phyloP scores from a whole-genome alignment of 345 rosid species.

The Ceriops zippeliana region DNA sequence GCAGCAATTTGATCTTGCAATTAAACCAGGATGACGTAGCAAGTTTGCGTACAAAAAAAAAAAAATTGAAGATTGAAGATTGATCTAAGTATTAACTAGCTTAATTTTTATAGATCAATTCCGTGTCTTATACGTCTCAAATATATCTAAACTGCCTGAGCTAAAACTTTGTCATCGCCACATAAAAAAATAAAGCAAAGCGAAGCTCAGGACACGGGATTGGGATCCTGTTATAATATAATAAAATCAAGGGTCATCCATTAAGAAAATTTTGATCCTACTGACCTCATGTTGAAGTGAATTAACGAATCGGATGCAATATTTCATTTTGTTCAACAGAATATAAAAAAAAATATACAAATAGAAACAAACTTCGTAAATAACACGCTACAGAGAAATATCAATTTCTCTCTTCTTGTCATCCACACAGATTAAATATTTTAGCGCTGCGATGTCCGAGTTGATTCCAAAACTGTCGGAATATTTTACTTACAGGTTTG shows the following conservation, averaged over 20 bases:
- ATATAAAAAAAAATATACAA: too few species aligned
- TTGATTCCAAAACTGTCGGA: not conserved
- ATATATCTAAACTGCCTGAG: not conserved
- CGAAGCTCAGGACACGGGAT: too few species aligned
- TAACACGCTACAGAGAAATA: not conserved
- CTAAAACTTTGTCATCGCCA: too few species aligned
- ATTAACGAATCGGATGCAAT: too few species aligned
- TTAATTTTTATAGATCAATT: not conserved
- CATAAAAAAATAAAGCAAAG: too few species aligned
- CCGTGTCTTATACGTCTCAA: constrained; percentile 1
- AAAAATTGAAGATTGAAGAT: not conserved
- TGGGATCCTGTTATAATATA: too few species aligned
- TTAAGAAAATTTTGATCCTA: too few species aligned
- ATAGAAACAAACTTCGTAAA: not conserved
- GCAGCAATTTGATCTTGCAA: not conserved
- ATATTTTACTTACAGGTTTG: not conserved
- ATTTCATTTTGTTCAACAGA: too few species aligned
- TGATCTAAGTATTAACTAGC: not conserved
- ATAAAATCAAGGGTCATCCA: too few species aligned
- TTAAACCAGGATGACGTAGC: not conserved
- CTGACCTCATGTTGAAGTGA: too few species aligned
- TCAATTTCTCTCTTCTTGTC: not conserved
- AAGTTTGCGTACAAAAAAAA: not conserved
- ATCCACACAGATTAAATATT: not conserved
- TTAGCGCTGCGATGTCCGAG: not conserved